Evolutionary conservation across 2,329 filamentous ascomycete genomes (phyloP).

Genomic region (Xylaria digitata): DNA sequence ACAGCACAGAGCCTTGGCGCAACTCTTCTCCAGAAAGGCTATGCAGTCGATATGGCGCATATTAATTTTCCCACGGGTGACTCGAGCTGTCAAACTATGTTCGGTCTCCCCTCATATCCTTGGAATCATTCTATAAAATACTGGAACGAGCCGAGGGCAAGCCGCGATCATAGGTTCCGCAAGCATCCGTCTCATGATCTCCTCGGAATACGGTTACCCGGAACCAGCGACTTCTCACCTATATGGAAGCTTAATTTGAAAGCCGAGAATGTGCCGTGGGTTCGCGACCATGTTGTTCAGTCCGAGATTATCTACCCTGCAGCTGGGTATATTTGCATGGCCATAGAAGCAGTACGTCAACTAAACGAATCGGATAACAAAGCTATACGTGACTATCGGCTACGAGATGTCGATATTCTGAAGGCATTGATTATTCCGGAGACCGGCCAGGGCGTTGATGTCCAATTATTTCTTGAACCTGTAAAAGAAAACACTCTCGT

Average conservation of each 20-base stretch:
- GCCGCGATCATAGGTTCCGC: conserved; percentile 22
- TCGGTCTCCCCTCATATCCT: conserved; percentile 37
- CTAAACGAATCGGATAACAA: conserved; percentile 11
- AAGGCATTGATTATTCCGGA: conserved; percentile 33
- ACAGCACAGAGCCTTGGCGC: conserved; percentile 5
- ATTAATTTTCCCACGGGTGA: conserved; percentile 26
- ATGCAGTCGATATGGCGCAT: conserved; percentile 18
- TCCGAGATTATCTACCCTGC: conserved; percentile 34
- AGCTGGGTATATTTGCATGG: conserved; percentile 37
- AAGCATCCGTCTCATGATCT: conserved; percentile 35
- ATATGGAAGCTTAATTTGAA: conserved; percentile 33
- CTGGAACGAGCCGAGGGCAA: conserved; percentile 38
- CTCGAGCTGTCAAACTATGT: conserved; percentile 7
- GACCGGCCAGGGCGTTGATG: conserved; percentile 31
- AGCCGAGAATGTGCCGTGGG: conserved; percentile 34
- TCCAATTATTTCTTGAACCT: conserved; percentile 31
- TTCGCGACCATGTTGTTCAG: conserved; percentile 37
- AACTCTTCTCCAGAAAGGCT: conserved; percentile 26
- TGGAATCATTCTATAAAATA: conserved; percentile 37
- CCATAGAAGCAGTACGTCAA: conserved; percentile 37
- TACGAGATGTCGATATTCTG: conserved; percentile 35
- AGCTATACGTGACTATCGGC: conserved; percentile 11
- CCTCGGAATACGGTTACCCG: conserved; percentile 27
- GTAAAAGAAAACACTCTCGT: conserved; percentile 16
- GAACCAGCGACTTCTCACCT: not conserved